Base-by-base conservation (phyloP, 2,329 filamentous ascomycete genomes). In the Aureobasidium subglaciale region DNA sequence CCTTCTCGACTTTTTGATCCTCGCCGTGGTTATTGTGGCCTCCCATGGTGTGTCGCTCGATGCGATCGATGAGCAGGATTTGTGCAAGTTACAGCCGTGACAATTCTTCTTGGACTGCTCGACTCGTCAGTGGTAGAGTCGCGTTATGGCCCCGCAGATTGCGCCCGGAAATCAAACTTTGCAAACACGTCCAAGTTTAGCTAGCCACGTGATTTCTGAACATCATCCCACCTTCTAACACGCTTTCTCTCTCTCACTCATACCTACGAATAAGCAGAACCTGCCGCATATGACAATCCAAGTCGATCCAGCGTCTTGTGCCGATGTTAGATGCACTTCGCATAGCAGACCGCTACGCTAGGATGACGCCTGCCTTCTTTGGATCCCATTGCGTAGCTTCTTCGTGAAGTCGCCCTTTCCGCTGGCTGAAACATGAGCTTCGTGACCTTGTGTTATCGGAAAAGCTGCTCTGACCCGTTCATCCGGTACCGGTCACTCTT, bases 1-100 rank as follows among this genome's bases (percentile, higher is more conserved):
- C 87, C 68, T 86, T 95, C 70, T 92, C 82, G 29, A 82, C 76
- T 53, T 81, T 80, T 60, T 78, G 58, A 35, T 68, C 67, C 8
- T 67, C 66, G 30, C 57, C 60, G 42, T 63, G 63, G 34, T 62
- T 61, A n/a, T 57, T 50, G 29, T 53, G 48, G 2, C 48, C 48
- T n/a, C 48, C 48, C 48, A 52, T 52, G 35, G 24, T 32, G 11
- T 1, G 6, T 38, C 11, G 13, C n/a, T 18, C 6, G n/a, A 25
- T 29, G 32, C 5, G 11, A 15, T 38, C 8, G 43, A n/a, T n/a
- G 22, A 5, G 20, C n/a, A n/a, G 6, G 2, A 32, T 4, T n/a
- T 18, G n/a, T 4, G 8, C 4, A 11, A 24, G 48, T 24, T 18
- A 9, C 5, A 13, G 16, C 41, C 13, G 48, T 24, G 35, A 35